Evolutionary conservation across 2,329 filamentous ascomycete genomes (phyloP).

Genomic region (Rutstroemia sp.): DNA sequence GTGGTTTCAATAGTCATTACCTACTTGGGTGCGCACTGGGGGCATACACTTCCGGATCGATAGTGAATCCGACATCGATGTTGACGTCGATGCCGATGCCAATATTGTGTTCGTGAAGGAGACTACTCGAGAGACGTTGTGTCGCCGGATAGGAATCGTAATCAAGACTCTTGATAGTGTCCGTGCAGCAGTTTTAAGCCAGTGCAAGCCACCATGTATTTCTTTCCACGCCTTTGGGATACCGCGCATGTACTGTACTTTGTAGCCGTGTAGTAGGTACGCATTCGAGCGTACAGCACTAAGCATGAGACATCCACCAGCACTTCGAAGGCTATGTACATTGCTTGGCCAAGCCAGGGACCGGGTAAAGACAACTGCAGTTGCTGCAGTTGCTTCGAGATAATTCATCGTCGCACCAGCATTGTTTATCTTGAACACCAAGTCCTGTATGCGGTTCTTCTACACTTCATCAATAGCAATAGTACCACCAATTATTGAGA

Average conservation of each 20-base stretch:
- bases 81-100: background rate
- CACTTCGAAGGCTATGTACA: background rate
- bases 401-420: background rate
- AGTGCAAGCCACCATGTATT: background rate
- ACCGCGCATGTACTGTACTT: too few relatives aligned
- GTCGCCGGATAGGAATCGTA: too few relatives aligned
- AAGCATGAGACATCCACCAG: background rate
- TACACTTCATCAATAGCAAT: background rate
- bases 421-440: background rate
- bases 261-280: background rate
- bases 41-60: too few relatives aligned
- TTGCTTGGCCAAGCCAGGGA: constrained; percentile 8
- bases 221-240: background rate
- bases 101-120: background rate
- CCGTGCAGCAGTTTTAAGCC: too few relatives aligned
- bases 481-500: background rate
- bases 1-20: background rate
- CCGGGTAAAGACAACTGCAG: constrained; percentile 5
- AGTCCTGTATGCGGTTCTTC: background rate
- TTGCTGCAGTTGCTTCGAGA: background rate
- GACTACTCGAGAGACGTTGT: too few relatives aligned
- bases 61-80: background rate
- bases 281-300: background rate
- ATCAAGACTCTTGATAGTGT: too few relatives aligned
- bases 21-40: background rate